Percentiles rank a stretch among this genome's conserved stretches.
Conservation (phyloP, 176 grass and related monocot genomes). For the Aegilops longissima region DNA sequence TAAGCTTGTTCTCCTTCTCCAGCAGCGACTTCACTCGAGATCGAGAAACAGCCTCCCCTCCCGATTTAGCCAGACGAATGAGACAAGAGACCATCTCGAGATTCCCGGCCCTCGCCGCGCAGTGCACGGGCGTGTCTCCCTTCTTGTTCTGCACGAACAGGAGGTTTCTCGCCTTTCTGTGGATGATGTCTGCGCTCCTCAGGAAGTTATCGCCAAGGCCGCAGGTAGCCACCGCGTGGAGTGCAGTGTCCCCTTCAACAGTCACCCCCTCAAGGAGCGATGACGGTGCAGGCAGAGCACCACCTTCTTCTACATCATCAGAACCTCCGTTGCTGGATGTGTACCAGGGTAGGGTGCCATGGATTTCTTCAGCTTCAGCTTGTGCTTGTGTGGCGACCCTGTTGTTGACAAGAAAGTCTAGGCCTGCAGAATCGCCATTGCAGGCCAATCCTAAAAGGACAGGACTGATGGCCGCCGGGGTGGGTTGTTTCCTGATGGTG, state of each 20-base stretch:
- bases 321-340: too few relatives aligned
- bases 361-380: too few relatives aligned
- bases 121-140: neutral
- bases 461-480: too few relatives aligned
- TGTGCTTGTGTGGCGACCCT: too few relatives aligned
- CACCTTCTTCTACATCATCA: neutral
- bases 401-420: too few relatives aligned
- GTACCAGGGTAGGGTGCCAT: too few relatives aligned
- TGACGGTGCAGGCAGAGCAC: neutral
- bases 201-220: neutral
- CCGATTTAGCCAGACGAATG: neutral
- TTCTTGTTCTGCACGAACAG: neutral
- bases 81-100: neutral
- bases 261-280: neutral
- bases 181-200: neutral
- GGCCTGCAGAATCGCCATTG: too few relatives aligned
- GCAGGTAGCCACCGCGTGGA: neutral
- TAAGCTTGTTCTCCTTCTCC: neutral
- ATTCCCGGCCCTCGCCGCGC: neutral
- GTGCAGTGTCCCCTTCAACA: neutral
- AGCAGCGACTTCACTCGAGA: neutral
- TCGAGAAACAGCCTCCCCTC: neutral
- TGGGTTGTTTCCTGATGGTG: too few relatives aligned
- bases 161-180: neutral
- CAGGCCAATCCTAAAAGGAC: too few relatives aligned